Percentiles rank a stretch among this genome's conserved stretches.
Conservation (phyloP, 2,329 filamentous ascomycete species). For the Ophiocordyceps camponoti-rufipedis region DNA sequence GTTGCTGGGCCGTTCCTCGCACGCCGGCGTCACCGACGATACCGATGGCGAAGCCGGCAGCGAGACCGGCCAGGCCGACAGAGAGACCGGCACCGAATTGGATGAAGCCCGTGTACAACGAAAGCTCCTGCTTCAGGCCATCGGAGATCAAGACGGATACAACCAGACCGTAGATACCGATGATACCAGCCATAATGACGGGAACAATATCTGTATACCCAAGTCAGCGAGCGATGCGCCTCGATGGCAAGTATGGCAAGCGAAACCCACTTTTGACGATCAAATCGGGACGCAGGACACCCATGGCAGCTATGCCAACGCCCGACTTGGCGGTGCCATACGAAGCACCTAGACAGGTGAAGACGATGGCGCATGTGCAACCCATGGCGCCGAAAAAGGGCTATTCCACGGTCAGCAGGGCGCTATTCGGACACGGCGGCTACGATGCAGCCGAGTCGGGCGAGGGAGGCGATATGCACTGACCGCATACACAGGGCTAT, state of each 20-base stretch:
- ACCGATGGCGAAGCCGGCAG: conserved; percentile 72
- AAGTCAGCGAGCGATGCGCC: conserved; percentile 8
- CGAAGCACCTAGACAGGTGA: conserved; percentile 89
- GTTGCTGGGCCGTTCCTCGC: conserved; percentile 68
- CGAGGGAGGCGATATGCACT: conserved; percentile 33
- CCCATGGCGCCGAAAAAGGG: conserved; percentile 96
- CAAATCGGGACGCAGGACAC: conserved; percentile 90
- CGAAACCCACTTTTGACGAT: conserved; percentile 87
- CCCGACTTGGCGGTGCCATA: conserved; percentile 99
- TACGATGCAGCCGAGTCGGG: conserved; percentile 2
- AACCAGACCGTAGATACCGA: conserved; percentile 93
- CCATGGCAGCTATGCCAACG: conserved; percentile 96
- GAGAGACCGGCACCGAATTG: conserved; percentile 70
- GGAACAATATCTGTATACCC: conserved; percentile 70
- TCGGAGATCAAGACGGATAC: conserved; percentile 78
- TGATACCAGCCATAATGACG: conserved; percentile 99
- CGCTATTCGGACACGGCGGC: conserved; percentile 4
- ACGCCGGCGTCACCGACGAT: conserved; percentile 84
- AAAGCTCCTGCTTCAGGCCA: conserved; percentile 50
- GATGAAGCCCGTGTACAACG: conserved; percentile 70
- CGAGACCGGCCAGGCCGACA: conserved; percentile 67
- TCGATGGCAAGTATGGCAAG: not conserved
- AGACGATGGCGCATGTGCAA: conserved; percentile 91
- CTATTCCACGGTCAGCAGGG: conserved; percentile 22
- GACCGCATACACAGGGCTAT: conserved; percentile 95